Evolutionary conservation across 371 early-diverging fungal genomes (phyloP), one percentile per base, ranked within the genome.

Genomic region (Dinochytrium kinnereticum): DNA sequence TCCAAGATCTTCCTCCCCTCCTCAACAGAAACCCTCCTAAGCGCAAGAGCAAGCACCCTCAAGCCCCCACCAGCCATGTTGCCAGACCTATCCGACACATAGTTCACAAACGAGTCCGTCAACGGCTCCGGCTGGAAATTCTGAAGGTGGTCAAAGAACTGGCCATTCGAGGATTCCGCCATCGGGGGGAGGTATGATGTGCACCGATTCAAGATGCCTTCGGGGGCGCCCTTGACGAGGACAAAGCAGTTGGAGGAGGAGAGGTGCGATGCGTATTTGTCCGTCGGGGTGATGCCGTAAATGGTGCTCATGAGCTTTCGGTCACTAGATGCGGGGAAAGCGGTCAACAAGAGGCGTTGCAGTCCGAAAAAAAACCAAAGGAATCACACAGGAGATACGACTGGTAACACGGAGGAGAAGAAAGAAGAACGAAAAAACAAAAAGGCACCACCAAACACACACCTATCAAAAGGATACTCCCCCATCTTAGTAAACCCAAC

Each of bases 181-280:
- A 74, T 71, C 44, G 82, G 67, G 0, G 89, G 84, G 28, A 93
- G 76, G 77, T 87, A 90, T 38, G 77, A 79, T 36, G 87, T 80
- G 73, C 94, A 94, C 26, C 90, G 89, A 26, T 80, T 80, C 33
- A 96, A 77, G 2, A 96, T 81, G 64, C 91, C 91, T 79, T 97
- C 97, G 7, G 96, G 95, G 0, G 96, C 96, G 50, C 97, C 97
- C 78, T 97, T 97, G 67, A 87, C 91, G 0, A 94, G 85, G n/a
- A 95, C 79, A 64, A 89, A 82, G 26, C 80, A 69, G 1, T 76
- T 72, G 24, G 80, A 77, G 0, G 70, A 31, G 7, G 28, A 1
- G 40, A 81, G 53, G 31, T 26, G 37, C 13, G 17, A 37, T 19
- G 30, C 44, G 17, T 19, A 34, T 1, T 70, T 59, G 26, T 53